Evolutionary conservation across 129 eudicot genomes (phyloP).

Genomic region (Tagetes patula): DNA sequence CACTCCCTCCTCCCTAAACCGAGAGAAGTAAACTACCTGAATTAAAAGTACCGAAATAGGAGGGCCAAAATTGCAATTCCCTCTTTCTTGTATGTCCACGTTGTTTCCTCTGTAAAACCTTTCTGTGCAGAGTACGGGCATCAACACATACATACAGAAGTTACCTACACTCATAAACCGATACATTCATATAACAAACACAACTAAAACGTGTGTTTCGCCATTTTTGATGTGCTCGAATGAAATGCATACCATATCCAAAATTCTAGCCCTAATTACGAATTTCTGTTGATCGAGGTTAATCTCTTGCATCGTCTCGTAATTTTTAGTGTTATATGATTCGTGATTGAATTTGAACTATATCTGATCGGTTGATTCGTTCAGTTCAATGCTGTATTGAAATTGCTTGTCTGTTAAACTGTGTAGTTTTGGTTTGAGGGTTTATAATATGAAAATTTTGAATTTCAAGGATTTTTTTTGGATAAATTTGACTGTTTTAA

Average conservation of each 20-base stretch:
- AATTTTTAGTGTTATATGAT: neutral
- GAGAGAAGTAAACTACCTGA: too few species aligned
- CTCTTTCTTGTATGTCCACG: neutral
- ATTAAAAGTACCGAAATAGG: too few species aligned
- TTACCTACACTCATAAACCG: slow-evolving; percentile 16
- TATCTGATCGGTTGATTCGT: slow-evolving; percentile 10
- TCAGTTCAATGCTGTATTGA: slow-evolving; percentile 13
- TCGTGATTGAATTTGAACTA: slow-evolving; percentile 9
- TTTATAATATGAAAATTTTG: slow-evolving; percentile 6
- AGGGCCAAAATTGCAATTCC: neutral
- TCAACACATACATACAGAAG: slow-evolving; percentile 9
- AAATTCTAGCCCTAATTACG: slow-evolving; percentile 26
- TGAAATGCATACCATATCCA: slow-evolving; percentile 4
- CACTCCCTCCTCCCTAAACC: too few species aligned
- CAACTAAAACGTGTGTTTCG: slow-evolving; percentile 30
- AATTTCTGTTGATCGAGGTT: slow-evolving; percentile 22
- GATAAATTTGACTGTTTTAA: neutral
- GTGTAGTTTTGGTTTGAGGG: slow-evolving; percentile 26
- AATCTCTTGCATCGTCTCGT: slow-evolving; percentile 6
- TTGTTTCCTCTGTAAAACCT: slow-evolving; percentile 10
- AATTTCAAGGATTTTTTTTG: neutral
- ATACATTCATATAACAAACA: slow-evolving; percentile 17
- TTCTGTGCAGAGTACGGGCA: slow-evolving; percentile 14
- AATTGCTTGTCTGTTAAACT: slow-evolving; percentile 24
- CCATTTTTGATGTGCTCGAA: slow-evolving; percentile 22